A percentile compares a stretch with the other conserved stretches of the same genome.
Evolutionary conservation across 495 filamentous ascomycete genomes (phyloP).

Genomic region (Lophiostoma macrostomum): DNA sequence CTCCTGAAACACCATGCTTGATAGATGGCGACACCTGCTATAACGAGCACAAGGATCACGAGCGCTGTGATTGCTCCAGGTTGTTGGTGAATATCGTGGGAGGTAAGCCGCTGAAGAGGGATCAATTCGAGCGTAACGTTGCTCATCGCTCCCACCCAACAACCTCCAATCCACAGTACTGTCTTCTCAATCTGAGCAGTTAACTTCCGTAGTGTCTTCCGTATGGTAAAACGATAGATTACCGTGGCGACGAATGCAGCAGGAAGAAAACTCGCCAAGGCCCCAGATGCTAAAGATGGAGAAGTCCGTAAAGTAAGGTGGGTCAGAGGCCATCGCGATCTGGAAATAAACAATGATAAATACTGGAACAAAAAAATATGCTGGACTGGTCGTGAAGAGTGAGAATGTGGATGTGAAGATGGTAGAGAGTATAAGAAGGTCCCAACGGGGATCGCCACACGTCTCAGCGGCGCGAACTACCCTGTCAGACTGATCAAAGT

Average conservation of each 20-base stretch:
- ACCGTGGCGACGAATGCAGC: constrained; percentile 38
- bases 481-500: constrained; percentile 27
- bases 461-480: constrained; percentile 27
- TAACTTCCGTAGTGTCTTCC: constrained; percentile 41
- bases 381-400: constrained; percentile 39
- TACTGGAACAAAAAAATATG: constrained; percentile 39
- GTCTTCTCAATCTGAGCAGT: constrained; percentile 46
- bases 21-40: constrained; percentile 39
- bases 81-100: constrained; percentile 42
- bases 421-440: constrained; percentile 36
- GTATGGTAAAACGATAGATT: constrained; percentile 41
- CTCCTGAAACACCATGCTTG: constrained; percentile 43
- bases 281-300: constrained; percentile 40
- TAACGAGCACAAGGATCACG: constrained; percentile 36
- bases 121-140: constrained; percentile 45
- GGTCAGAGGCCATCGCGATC: constrained; percentile 42
- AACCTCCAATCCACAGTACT: constrained; percentile 42
- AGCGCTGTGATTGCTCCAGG: constrained; percentile 43
- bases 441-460: constrained; percentile 44
- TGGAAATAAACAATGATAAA: constrained; percentile 42
- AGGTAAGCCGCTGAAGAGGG: constrained; percentile 42
- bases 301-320: constrained; percentile 35
- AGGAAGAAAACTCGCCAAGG: constrained; percentile 43
- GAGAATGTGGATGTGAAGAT: constrained; percentile 39
- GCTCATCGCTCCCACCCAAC: constrained; percentile 43